Conservation (phyloP, 164 flowering plant genomes). For the Hamamelis virginiana region DNA sequence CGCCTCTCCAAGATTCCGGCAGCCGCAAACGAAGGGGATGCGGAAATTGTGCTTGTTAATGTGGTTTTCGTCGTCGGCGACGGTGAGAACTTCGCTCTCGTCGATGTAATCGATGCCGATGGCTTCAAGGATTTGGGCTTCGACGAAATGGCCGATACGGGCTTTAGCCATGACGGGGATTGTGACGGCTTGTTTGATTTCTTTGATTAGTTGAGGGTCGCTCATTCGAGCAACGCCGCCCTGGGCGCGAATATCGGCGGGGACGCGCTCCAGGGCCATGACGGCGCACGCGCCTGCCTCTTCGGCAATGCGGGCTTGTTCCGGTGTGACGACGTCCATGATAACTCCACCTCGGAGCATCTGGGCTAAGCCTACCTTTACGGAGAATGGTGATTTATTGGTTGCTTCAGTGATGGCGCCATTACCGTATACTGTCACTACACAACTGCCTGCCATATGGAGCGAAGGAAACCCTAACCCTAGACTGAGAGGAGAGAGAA, state of each 20-base stretch:
- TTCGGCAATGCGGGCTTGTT: slow-evolving; percentile 71
- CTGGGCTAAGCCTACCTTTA: slow-evolving; percentile 73
- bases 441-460: slow-evolving; percentile 40
- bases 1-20: slow-evolving; percentile 72
- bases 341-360: slow-evolving; percentile 81
- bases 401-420: slow-evolving; percentile 47
- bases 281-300: slow-evolving; percentile 83
- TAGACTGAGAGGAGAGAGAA: background rate
- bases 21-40: slow-evolving; percentile 80
- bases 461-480: background rate
- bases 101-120: slow-evolving; percentile 67
- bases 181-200: slow-evolving; percentile 65
- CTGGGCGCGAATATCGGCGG: slow-evolving; percentile 72
- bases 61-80: slow-evolving; percentile 59
- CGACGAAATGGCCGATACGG: slow-evolving; percentile 72
- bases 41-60: slow-evolving; percentile 78
- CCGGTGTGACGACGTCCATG: slow-evolving; percentile 74
- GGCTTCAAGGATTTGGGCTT: slow-evolving; percentile 71
- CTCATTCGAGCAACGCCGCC: slow-evolving; percentile 76
- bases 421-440: slow-evolving; percentile 56
- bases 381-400: slow-evolving; percentile 68
- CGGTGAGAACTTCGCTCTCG: slow-evolving; percentile 59
- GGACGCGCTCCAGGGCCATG: slow-evolving; percentile 70
- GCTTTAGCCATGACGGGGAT: slow-evolving; percentile 82
- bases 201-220: slow-evolving; percentile 67